Evolutionary conservation across 2,329 filamentous ascomycete species (phyloP).

Genomic region (Phyllosticta paracitricarpa): DNA sequence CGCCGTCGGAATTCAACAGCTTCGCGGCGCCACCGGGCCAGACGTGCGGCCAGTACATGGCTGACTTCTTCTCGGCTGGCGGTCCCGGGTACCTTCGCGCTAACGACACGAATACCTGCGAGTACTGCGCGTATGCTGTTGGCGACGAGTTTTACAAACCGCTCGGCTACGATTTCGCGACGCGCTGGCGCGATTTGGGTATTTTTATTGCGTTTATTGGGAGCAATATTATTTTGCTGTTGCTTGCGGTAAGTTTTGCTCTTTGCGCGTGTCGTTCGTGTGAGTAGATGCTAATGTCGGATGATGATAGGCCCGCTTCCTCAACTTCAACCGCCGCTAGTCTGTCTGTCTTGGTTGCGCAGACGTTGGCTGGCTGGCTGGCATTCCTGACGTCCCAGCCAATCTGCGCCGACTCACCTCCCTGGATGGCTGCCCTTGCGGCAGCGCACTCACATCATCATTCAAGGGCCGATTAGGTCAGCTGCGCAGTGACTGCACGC

Average conservation of each 20-base stretch:
- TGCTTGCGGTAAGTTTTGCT: slow-evolving; percentile 34
- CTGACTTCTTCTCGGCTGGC: slow-evolving; percentile 56
- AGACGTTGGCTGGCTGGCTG: neutral
- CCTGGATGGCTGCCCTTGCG: neutral
- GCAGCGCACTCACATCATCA: neutral
- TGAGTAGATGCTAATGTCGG: neutral
- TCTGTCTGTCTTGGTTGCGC: neutral
- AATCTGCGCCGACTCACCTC: neutral
- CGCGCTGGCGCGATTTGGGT: slow-evolving; percentile 74
- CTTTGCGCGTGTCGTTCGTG: no score
- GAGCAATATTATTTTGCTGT: slow-evolving; percentile 61
- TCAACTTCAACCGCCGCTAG: slow-evolving; percentile 10
- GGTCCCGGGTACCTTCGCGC: slow-evolving; percentile 62
- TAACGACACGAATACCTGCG: slow-evolving; percentile 56
- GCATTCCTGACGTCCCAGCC: neutral
- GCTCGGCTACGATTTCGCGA: slow-evolving; percentile 54
- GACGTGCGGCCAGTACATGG: slow-evolving; percentile 69
- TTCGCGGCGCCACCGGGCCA: slow-evolving; percentile 58
- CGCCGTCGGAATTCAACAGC: slow-evolving; percentile 49
- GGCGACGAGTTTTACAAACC: slow-evolving; percentile 71
- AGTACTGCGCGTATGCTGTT: slow-evolving; percentile 72
- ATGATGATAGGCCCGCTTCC: slow-evolving; percentile 1
- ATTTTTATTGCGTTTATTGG: slow-evolving; percentile 68
- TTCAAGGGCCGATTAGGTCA: no score
- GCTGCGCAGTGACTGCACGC: no score